A percentile compares a stretch with the other conserved stretches of the same genome.
Evolutionary conservation across 1,284 basidiomycete species (phyloP).

Genomic region (Cutaneotrichosporon mucoides): DNA sequence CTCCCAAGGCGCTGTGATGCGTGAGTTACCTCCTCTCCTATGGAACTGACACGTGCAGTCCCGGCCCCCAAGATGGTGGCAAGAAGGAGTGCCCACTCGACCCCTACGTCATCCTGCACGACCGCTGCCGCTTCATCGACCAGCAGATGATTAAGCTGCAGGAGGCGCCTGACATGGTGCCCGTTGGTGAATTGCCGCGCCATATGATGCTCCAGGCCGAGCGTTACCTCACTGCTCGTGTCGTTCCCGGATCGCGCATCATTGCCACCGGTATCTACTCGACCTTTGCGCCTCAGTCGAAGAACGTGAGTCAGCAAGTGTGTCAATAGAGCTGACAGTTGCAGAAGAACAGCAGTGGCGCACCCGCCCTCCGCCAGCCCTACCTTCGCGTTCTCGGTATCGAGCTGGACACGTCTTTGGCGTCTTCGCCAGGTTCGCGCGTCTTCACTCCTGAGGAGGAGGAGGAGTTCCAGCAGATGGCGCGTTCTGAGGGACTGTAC

Average conservation of each 20-base stretch:
- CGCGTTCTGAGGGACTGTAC: slow-evolving; percentile 83
- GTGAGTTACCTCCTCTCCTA: slow-evolving; percentile 46
- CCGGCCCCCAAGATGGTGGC: slow-evolving; percentile 62
- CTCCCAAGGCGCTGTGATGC: slow-evolving; percentile 82
- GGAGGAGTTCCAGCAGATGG: slow-evolving; percentile 86
- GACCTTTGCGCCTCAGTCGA: slow-evolving; percentile 76
- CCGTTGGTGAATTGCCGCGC: slow-evolving; percentile 93
- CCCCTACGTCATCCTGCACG: slow-evolving; percentile 93
- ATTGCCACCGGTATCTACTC: slow-evolving; percentile 97
- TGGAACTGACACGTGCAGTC: slow-evolving; percentile 34
- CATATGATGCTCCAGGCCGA: slow-evolving; percentile 94
- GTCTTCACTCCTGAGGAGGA: slow-evolving; percentile 93
- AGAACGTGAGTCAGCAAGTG: slow-evolving; percentile 57
- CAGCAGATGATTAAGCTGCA: slow-evolving; percentile 96
- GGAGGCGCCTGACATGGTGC: slow-evolving; percentile 99
- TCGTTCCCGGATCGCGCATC: slow-evolving; percentile 90
- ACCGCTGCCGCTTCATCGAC: slow-evolving; percentile 90
- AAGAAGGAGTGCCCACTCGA: slow-evolving; percentile 92
- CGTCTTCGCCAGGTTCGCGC: slow-evolving; percentile 60
- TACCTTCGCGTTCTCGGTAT: slow-evolving; percentile 92
- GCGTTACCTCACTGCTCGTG: slow-evolving; percentile 79
- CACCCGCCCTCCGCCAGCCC: slow-evolving; percentile 83
- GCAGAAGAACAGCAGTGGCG: slow-evolving; percentile 72
- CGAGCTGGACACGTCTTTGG: slow-evolving; percentile 67
- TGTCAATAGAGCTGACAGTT: slow-evolving; percentile 11